Evolutionary conservation across 2,329 filamentous ascomycete genomes (phyloP).

Genomic region (Penicillium sp.): DNA sequence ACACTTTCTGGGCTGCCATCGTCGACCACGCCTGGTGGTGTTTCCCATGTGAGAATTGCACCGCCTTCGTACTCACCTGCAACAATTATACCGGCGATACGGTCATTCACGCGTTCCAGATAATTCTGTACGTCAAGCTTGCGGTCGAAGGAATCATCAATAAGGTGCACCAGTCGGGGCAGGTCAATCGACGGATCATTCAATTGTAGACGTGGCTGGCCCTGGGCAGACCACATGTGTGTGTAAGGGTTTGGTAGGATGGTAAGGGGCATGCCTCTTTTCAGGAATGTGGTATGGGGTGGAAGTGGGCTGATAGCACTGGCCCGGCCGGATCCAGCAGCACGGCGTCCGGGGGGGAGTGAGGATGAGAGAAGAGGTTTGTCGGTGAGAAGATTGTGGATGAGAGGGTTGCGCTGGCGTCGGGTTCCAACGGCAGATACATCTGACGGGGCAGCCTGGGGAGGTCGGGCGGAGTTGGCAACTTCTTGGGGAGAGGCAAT

Average conservation of each 20-base stretch:
- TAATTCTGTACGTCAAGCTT: slow-evolving; percentile 85
- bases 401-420: slow-evolving; percentile 77
- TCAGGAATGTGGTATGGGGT: slow-evolving; percentile 77
- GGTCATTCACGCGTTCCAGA: slow-evolving; percentile 75
- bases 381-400: slow-evolving; percentile 95
- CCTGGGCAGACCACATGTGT: slow-evolving; percentile 70
- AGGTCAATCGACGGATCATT: slow-evolving; percentile 84
- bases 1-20: slow-evolving; percentile 57
- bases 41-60: slow-evolving; percentile 93
- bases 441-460: slow-evolving; percentile 33
- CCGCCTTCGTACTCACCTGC: slow-evolving; percentile 96
- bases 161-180: slow-evolving; percentile 78
- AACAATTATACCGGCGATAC: slow-evolving; percentile 88
- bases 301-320: slow-evolving; percentile 43
- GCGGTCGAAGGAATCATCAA: slow-evolving; percentile 90
- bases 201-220: slow-evolving; percentile 67
- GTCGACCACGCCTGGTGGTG: slow-evolving; percentile 64
- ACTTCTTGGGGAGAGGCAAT: slow-evolving; percentile 87
- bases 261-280: slow-evolving; percentile 86
- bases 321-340: slow-evolving; percentile 24
- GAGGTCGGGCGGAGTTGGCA: slow-evolving; percentile 59
- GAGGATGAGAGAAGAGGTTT: slow-evolving; percentile 93
- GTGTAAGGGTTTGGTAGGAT: slow-evolving; percentile 74
- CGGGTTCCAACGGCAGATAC: slow-evolving; percentile 58
- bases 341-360: slow-evolving; percentile 72